Evolutionary conservation across 257 asterid genomes (phyloP).

Genomic region (Parsonsia alboflavescens): DNA sequence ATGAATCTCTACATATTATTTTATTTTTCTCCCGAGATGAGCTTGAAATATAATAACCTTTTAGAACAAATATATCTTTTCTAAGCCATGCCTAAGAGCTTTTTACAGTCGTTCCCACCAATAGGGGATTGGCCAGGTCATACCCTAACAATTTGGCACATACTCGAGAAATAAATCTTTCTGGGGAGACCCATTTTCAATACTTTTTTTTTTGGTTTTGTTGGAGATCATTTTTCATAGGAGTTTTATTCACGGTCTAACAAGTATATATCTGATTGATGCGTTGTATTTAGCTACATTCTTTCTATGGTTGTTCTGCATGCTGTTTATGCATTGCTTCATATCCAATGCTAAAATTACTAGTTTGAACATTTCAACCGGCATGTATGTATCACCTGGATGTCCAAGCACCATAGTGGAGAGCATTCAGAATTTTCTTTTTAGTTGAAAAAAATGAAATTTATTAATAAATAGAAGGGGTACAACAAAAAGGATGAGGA

Average conservation of each 20-base stretch:
- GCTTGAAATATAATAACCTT: too few relatives aligned
- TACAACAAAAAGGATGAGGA: background rate
- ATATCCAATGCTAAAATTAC: background rate
- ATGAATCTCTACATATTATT: too few relatives aligned
- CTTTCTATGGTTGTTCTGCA: background rate
- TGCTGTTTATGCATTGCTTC: background rate
- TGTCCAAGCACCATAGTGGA: background rate
- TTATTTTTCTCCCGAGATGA: too few relatives aligned
- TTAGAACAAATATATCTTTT: too few relatives aligned
- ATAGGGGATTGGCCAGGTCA: too few relatives aligned
- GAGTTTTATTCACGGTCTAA: background rate
- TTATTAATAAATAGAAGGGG: background rate
- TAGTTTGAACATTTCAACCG: background rate
- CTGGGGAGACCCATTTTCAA: background rate
- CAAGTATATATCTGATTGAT: background rate
- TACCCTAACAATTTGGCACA: background rate
- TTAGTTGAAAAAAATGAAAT: background rate
- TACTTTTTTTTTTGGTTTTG: too few relatives aligned
- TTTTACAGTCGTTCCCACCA: too few relatives aligned
- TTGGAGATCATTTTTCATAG: background rate
- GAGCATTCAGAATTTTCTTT: background rate
- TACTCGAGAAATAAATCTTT: background rate
- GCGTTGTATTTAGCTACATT: background rate
- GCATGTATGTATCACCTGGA: background rate
- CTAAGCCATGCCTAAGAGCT: too few relatives aligned